phyloP scores from a whole-genome alignment of 169 alveolate species.

The Cryptosporidium baileyi region DNA sequence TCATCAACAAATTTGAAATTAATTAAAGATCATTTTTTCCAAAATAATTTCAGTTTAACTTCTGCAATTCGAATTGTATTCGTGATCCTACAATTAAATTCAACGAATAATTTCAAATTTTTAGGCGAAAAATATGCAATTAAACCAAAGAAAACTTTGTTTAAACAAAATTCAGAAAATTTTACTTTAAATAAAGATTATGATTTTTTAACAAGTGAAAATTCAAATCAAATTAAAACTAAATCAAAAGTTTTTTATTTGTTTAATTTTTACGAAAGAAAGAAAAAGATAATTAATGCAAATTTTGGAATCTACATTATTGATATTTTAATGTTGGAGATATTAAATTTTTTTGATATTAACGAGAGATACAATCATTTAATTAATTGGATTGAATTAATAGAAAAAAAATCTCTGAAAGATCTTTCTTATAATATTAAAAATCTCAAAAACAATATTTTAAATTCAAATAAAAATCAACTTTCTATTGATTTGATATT shows the following conservation, averaged over 20 bases:
- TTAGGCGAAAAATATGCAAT: not conserved
- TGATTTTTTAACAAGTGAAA: too few species aligned
- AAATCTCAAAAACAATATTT: too few species aligned
- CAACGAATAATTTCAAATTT: not conserved
- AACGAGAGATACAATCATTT: constrained; percentile 24
- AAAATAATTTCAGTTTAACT: constrained; percentile 14
- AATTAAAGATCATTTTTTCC: constrained; percentile 50
- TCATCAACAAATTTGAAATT: not conserved
- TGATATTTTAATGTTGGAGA: not conserved
- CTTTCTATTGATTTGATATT: too few species aligned
- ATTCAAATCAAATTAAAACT: too few species aligned
- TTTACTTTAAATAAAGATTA: too few species aligned
- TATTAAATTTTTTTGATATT: not conserved
- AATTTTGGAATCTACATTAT: not conserved
- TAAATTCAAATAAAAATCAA: too few species aligned
- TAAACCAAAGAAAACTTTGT: not conserved
- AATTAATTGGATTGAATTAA: constrained; percentile 14
- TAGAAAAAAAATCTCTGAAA: not conserved
- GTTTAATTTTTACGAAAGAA: too few species aligned
- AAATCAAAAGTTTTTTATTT: too few species aligned
- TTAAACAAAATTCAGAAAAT: too few species aligned
- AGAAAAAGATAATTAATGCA: not conserved
- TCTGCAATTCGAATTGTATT: constrained; percentile 5
- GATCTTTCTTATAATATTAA: not conserved
- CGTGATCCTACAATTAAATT: constrained; percentile 5